These are phyloP conservation scores for Colletotrichum gloeosporioides DNA, from an alignment of 2,329 filamentous ascomycete species.

Conservation along the genomic window DNA sequence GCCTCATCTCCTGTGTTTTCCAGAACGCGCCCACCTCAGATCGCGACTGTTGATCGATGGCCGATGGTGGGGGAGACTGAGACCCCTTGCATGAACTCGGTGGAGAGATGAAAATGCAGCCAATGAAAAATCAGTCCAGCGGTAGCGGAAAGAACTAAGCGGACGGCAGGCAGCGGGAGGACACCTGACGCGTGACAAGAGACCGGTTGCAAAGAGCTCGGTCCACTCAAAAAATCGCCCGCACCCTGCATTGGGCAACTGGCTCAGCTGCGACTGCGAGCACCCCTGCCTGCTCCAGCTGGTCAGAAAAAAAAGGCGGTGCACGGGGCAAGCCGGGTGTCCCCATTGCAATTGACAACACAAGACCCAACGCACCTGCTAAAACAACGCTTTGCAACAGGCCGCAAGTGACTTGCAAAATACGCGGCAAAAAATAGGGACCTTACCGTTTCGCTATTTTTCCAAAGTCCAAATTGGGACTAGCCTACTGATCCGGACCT, in stretches of 20 bases:
- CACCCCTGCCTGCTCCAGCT: neutral
- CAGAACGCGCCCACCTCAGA: neutral
- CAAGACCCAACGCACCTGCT: slow-evolving; percentile 5
- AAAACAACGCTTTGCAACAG: neutral
- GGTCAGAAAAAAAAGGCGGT: slow-evolving; percentile 4
- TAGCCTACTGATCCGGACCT: slow-evolving; percentile 25
- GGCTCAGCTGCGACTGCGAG: neutral
- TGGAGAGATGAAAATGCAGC: neutral
- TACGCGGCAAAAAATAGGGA: slow-evolving; percentile 21
- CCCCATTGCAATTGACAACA: neutral
- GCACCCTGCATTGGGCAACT: neutral
- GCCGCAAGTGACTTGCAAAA: slow-evolving; percentile 12
- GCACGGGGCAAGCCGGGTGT: neutral
- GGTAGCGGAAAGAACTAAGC: neutral
- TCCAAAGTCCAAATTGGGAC: slow-evolving; percentile 23
- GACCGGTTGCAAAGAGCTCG: neutral
- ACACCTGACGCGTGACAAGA: slow-evolving; percentile 7
- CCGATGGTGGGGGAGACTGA: neutral
- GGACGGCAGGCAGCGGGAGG: neutral
- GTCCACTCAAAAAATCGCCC: slow-evolving; percentile 2
- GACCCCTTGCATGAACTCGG: slow-evolving; percentile 8
- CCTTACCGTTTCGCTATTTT: slow-evolving; percentile 22
- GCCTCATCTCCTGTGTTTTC: neutral
- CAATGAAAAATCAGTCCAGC: slow-evolving; percentile 18
- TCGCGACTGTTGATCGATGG: neutral